Conservation (phyloP, 2,329 filamentous ascomycete genomes). For the Fusarium sp. region DNA sequence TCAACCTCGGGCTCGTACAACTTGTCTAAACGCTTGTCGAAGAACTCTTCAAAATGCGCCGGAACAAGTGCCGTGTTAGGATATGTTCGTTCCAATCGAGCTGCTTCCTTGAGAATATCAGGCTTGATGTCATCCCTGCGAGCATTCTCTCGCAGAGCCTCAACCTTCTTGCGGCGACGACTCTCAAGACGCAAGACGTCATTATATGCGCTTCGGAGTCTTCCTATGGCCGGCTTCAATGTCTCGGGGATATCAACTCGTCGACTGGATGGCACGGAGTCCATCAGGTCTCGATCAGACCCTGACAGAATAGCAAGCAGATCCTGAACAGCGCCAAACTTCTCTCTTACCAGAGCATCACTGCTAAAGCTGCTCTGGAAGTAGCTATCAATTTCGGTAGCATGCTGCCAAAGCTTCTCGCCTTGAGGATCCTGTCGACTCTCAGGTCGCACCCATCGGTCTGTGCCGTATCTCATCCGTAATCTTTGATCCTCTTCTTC, state of each 20-base stretch:
- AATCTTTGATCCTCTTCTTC: conserved; percentile 83
- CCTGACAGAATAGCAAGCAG: conserved; percentile 81
- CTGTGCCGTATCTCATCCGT: conserved; percentile 83
- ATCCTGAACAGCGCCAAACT: conserved; percentile 79
- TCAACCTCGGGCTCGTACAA: conserved; percentile 84
- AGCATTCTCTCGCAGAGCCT: conserved; percentile 80
- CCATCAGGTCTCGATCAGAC: conserved; percentile 82
- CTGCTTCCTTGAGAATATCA: conserved; percentile 84
- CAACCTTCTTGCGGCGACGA: conserved; percentile 80
- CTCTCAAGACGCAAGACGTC: conserved; percentile 87
- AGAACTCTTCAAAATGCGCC: conserved; percentile 91
- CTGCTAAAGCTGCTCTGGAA: conserved; percentile 72
- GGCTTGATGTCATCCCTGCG: conserved; percentile 89
- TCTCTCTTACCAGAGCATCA: conserved; percentile 75
- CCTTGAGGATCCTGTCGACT: conserved; percentile 75
- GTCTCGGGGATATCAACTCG: conserved; percentile 81
- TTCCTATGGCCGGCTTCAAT: conserved; percentile 81
- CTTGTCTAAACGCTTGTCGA: conserved; percentile 79
- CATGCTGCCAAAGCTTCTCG: conserved; percentile 77
- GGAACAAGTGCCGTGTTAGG: conserved; percentile 86
- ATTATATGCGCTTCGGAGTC: conserved; percentile 82
- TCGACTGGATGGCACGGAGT: conserved; percentile 88
- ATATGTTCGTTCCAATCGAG: conserved; percentile 85
- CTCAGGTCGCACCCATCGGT: conserved; percentile 79
- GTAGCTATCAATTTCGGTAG: conserved; percentile 85